Evolutionary conservation across 1,284 basidiomycete genomes (phyloP).

Genomic region (Leucoagaricus sp.): DNA sequence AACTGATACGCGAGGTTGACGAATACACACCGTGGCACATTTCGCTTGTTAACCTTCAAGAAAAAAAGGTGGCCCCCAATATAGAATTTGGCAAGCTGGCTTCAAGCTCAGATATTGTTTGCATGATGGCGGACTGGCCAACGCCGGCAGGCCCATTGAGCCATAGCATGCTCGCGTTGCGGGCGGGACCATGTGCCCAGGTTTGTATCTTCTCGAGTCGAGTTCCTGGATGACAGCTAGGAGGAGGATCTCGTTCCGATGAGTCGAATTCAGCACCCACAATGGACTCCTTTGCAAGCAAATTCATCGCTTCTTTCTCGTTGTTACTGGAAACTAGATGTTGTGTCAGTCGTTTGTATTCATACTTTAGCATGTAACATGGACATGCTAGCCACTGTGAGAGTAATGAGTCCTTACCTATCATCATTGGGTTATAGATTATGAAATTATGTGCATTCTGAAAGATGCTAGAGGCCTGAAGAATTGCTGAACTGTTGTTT

Average conservation of each 20-base stretch:
- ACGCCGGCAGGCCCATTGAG: background rate
- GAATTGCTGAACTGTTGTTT: too few species aligned
- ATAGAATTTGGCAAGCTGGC: background rate
- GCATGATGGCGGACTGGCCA: background rate
- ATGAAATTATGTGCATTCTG: too few species aligned
- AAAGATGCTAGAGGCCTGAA: too few species aligned
- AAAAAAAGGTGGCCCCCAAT: conserved; percentile 2
- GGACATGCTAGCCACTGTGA: too few species aligned
- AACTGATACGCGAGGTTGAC: background rate
- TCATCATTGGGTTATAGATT: too few species aligned
- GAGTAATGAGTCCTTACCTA: too few species aligned
- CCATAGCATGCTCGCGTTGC: background rate
- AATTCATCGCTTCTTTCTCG: background rate
- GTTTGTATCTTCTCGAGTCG: background rate
- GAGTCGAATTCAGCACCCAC: background rate
- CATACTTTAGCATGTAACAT: too few species aligned
- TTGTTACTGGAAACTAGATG: too few species aligned
- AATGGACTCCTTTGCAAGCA: background rate
- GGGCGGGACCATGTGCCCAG: background rate
- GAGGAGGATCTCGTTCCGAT: too few species aligned
- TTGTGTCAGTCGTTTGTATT: too few species aligned
- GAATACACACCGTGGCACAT: background rate
- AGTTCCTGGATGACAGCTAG: background rate
- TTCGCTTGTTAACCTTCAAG: background rate
- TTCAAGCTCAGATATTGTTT: background rate